Evolutionary conservation across 257 asterid genomes (phyloP), one percentile per base, ranked within the genome.

Genomic region (Solanum gandarillasii): DNA sequence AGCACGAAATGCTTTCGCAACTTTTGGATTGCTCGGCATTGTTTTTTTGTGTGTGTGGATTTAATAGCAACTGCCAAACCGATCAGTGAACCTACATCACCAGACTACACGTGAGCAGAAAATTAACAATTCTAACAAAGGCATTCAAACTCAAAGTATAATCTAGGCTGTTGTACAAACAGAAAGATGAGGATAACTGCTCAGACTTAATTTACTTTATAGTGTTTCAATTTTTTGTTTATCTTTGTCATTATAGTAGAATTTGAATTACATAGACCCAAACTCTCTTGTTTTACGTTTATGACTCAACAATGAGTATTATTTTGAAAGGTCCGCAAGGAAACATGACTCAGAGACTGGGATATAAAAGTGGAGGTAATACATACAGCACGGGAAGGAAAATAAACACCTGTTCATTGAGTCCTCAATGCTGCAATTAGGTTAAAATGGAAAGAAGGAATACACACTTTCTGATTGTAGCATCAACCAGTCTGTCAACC

Each of bases 1-100:
- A 74, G 98, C 98, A 84, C 90, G 92, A 85, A 91, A 90, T 88
- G 99, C 98, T 79, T 88, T 92, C 32, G 38, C 87, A 86, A 92
- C 91, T 89, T 91, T 93, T 10, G 89, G 86, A 87, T 91, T 94
- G 38, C 90, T 76, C 21, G 95, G 92, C 93, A 91, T 92, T 88
- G 88, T 88, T 86, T 46, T 75, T 41, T 25, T 8, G 0, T 43
- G 20, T 43, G 7, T 71, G 73, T 36, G 84, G 87, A 85, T 87
- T 84, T 87, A 84, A 76, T 46, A 75, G 88, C 87, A 83, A 89
- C 87, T 35, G 35, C 81, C 83, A 70, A 71, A 89, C 39, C 88
- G 87, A 81, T 87, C 84, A 88, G 82, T 39, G 52, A 71, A 86
- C 89, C 88, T 84, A 87, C 86, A 78, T 46, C 38, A 65, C 60